Evolutionary conservation across 1,139 yeast genomes (phyloP), one percentile per base, ranked within the genome.

Genomic region (Hanseniaspora uvarum): DNA sequence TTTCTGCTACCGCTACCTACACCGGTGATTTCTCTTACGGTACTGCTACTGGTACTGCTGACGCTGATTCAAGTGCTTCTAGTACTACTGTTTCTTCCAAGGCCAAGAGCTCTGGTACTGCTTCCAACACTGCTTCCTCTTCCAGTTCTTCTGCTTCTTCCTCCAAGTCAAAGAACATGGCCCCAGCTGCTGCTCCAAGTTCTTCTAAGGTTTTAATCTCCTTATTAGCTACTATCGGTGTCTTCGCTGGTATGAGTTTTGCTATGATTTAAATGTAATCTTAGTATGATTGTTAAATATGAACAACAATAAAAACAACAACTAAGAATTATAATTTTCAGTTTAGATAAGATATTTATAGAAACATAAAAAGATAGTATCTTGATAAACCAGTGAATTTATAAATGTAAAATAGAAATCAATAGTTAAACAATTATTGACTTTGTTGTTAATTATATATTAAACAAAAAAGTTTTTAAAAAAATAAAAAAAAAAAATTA

Each of bases 151-250:
- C 31, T n/a, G n/a, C n/a, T 37, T 53, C 67, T 30, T 44, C 71
- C 36, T 39, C 68, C 37, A 52, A 63, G 16, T 60, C 69, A 28
- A 59, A 65, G 45, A 56, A 67, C 41, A 57, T 63, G 43, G 59
- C 62, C 31, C 63, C 64, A 50, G 56, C 65, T 50, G 63, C 53
- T 61, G 57, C 55, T 55, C 62, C 54, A 62, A 59, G 53, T 56
- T 58, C 45, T 89, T 87, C 62, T 85, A 86, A 76, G 78, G 34
- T 92, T 50, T 88, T 94, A 58, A 80, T 83, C 75, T 72, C 83
- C 57, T 68, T 77, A 52, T 68, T 74, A 57, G 92, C 89, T 67
- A 75, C 76, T 28, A 82, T 94, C 73, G 84, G 85, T 73, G 69
- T 85, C 40, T 69, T 76, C 55, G 66, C 71, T 46, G 76, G 78